Evolutionary conservation across 2,329 filamentous ascomycete genomes (phyloP), one percentile per base, ranked within the genome.

Genomic region (Beauveria sp.): DNA sequence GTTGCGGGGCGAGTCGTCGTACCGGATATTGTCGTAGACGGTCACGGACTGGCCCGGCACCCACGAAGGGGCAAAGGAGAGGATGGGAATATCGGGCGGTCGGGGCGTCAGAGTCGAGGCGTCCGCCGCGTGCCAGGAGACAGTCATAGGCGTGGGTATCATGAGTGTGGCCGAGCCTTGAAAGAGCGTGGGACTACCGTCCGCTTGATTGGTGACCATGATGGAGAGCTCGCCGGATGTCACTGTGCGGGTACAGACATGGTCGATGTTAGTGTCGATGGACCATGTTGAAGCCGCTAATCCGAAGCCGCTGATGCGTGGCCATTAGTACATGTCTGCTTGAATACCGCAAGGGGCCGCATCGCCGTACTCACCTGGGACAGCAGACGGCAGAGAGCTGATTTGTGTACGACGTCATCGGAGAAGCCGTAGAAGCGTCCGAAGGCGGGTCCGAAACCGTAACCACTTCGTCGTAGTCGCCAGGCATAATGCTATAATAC

Each of bases 401-500:
- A 14, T 22, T 18, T 26, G 45, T 28, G 28, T 51, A 45, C 16
- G 12, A n/a, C 2, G 28, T 26, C 9, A 3, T 9, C 6, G 20
- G 24, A n/a, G 20, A 28, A 3, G 54, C 14, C 14, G 24, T 20
- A 28, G 10, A 16, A 10, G 16, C 18, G 5, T 20, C 42, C 28
- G 54, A 10, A 24, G 14, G 1, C 0, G 50, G n/a, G 6, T 24
- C 26, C 26, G 38, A 28, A 9, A 28, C 2, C 4, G n/a, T 14
- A 3, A 24, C 16, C 38, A 22, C 4, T 6, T 56, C 28, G 7
- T 20, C 51, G 5, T n/a, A 40, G n/a, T 47, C 30, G 5, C 34
- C 59, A 9, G 45, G 30, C 7, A 57, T 24, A 1, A 62, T 53
- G 28, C 46, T 62, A 22, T 58, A 62, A 24, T 62, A 62, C 8